A percentile compares a stretch with the other conserved stretches of the same genome.
Evolutionary conservation across 140 eudicot genomes (phyloP).

Genomic region (Cichorium intybus): DNA sequence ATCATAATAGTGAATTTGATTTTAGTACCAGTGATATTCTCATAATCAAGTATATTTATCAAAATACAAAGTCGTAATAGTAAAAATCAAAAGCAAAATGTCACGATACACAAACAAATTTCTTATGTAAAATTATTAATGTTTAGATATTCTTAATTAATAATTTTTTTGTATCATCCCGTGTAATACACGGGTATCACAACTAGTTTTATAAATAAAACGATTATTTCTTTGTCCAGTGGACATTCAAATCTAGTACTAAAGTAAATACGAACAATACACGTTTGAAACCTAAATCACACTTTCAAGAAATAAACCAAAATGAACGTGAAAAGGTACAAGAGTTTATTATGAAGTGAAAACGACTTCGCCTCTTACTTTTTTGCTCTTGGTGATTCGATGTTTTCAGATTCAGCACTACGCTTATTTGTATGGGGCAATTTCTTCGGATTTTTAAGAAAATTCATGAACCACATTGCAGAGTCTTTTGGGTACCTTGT

Average conservation of each 20-base stretch:
- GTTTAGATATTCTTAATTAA: no score
- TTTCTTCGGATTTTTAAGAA: constrained; percentile 5
- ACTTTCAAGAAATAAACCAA: background rate
- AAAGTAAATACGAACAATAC: background rate
- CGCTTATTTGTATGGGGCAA: background rate
- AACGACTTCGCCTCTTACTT: background rate
- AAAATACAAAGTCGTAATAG: no score
- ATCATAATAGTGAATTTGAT: no score
- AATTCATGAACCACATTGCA: constrained; percentile 32
- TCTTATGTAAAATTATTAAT: no score
- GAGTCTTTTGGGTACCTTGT: constrained; percentile 39
- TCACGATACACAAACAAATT: no score
- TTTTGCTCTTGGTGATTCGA: background rate
- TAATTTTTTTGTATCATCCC: no score
- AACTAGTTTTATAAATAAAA: background rate
- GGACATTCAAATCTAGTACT: background rate
- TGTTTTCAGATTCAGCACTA: background rate
- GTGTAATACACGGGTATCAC: no score
- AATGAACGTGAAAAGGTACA: background rate
- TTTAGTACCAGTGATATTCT: no score
- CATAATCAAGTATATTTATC: no score
- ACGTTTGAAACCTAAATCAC: background rate
- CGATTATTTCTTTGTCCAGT: background rate
- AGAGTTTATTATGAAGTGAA: background rate
- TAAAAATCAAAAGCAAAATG: no score